phyloP scores from a whole-genome alignment of 2,329 filamentous ascomycete species.

The Colletotrichum karsti region DNA sequence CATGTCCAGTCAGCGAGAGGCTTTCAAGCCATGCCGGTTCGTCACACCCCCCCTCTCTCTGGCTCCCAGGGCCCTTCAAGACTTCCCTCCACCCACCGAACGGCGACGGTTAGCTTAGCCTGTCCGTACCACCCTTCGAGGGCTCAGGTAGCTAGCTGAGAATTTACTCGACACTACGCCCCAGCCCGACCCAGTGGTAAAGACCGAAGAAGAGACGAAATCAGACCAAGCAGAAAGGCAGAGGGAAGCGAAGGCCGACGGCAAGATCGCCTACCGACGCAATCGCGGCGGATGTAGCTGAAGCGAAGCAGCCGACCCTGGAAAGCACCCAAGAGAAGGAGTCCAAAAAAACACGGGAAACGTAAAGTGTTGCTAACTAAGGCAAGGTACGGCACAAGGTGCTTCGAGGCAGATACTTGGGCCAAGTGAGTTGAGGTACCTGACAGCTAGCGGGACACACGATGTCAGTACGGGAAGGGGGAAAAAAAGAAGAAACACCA shows the following conservation, averaged over 20 bases:
- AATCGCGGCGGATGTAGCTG: not conserved
- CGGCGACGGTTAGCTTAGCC: conserved; percentile 25
- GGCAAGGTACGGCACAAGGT: conserved; percentile 17
- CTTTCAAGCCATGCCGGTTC: not conserved
- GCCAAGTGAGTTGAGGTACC: not conserved
- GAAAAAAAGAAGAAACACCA: not conserved
- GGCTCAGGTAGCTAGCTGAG: conserved; percentile 23
- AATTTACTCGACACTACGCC: conserved; percentile 7
- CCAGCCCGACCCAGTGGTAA: conserved; percentile 25
- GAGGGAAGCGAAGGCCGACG: conserved; percentile 17
- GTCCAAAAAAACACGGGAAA: conserved; percentile 8
- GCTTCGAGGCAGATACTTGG: not conserved
- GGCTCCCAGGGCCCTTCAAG: conserved; percentile 2
- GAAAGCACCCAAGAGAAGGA: not conserved
- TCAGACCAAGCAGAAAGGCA: not conserved
- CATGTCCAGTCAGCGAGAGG: not conserved
- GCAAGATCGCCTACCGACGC: conserved; percentile 18
- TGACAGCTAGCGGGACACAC: not conserved
- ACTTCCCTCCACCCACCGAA: conserved; percentile 24
- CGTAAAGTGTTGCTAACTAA: conserved; percentile 23
- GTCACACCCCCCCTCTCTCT: conserved; percentile 17
- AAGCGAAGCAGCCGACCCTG: not conserved
- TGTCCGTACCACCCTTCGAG: conserved; percentile 20
- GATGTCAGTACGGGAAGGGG: not conserved
- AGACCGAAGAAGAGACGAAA: conserved; percentile 29